A percentile compares a stretch with the other conserved stretches of the same genome.
These are phyloP conservation scores for Xylaria sp. DNA, from an alignment of 2,329 filamentous ascomycete genomes.

Conservation along the genomic window DNA sequence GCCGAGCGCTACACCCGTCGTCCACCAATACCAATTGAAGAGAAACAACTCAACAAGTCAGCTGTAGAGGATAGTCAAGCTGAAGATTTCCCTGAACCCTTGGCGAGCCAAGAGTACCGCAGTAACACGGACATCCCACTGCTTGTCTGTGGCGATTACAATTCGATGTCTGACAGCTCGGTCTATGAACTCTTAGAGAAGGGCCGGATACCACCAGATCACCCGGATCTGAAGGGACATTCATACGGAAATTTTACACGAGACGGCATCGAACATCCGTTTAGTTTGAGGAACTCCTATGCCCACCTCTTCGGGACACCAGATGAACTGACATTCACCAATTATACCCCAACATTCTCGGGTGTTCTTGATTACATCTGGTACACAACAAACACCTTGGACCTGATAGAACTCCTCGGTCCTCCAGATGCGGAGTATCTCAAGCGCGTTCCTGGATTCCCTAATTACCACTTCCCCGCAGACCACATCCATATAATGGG, in stretches of 20 bases:
- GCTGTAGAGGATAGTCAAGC: slow-evolving; percentile 53
- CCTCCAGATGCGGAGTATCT: slow-evolving; percentile 87
- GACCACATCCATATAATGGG: slow-evolving; percentile 90
- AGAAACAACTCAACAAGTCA: slow-evolving; percentile 69
- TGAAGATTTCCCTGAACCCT: slow-evolving; percentile 67
- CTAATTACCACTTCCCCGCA: slow-evolving; percentile 91
- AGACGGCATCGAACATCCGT: slow-evolving; percentile 92
- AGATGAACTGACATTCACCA: slow-evolving; percentile 89
- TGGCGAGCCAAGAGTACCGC: slow-evolving; percentile 84
- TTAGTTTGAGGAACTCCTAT: slow-evolving; percentile 91
- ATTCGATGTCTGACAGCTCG: slow-evolving; percentile 84
- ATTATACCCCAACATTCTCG: slow-evolving; percentile 92
- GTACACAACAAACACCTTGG: slow-evolving; percentile 90
- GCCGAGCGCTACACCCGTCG: slow-evolving; percentile 83
- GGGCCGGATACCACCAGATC: slow-evolving; percentile 77
- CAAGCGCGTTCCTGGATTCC: slow-evolving; percentile 86
- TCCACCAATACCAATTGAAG: slow-evolving; percentile 70
- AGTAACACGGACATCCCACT: slow-evolving; percentile 88
- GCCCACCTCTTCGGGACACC: slow-evolving; percentile 79
- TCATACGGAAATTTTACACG: slow-evolving; percentile 93
- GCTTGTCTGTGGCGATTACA: slow-evolving; percentile 94
- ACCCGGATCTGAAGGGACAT: slow-evolving; percentile 78
- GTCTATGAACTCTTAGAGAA: slow-evolving; percentile 89
- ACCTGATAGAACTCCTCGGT: slow-evolving; percentile 82
- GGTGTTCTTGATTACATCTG: slow-evolving; percentile 97